Evolutionary conservation across 306 rosid genomes (phyloP), one percentile per base, ranked within the genome.

Genomic region (Chamaecrista fasciculata): DNA sequence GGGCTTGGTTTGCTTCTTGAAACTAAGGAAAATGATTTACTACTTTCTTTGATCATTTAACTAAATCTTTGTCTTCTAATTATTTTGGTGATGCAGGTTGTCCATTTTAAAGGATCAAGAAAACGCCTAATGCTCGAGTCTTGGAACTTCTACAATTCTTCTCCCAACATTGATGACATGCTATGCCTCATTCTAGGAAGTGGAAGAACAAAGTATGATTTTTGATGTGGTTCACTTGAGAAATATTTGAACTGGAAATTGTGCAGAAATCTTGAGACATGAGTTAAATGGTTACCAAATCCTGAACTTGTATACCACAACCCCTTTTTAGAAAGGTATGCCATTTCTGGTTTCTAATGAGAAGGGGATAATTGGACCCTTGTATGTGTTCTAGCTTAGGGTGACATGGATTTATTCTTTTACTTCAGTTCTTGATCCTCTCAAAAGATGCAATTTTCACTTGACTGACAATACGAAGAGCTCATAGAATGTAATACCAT

Each of bases 81-180:
- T 68, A 24, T 36, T 52, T 51, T 21, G 60, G 25, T 39, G 42
- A 62, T 80, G 76, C 83, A 90, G 95, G 92, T 90, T 70, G 84
- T 94, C 77, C 98, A 94, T 79, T 94, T 94, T 80, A 94, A 94
- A 90, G 98, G 98, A 77, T 93, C 96, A 33, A 90, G 98, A 78
- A 93, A 93, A 78, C 96, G 98, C 24, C 87, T 90, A 42, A 90
- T 93, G 98, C 97, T 90, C 0, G 98, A 90, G 79, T 82, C 94
- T 40, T 93, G 98, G 98, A 84, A 90, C 76, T 90, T 85, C 78
- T 88, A 85, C 69, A 74, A 65, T 39, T 85, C 90, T n/a, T 73
- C 79, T 76, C 71, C 66, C 20, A 72, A 80, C 62, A 80, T 85
- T 29, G 63, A 85, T 21, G 90, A 90, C 79, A 86, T 88, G 98